Evolutionary conservation across 352 stramenopile genomes (phyloP).

Genomic region (Phytopythium oedochilum): DNA sequence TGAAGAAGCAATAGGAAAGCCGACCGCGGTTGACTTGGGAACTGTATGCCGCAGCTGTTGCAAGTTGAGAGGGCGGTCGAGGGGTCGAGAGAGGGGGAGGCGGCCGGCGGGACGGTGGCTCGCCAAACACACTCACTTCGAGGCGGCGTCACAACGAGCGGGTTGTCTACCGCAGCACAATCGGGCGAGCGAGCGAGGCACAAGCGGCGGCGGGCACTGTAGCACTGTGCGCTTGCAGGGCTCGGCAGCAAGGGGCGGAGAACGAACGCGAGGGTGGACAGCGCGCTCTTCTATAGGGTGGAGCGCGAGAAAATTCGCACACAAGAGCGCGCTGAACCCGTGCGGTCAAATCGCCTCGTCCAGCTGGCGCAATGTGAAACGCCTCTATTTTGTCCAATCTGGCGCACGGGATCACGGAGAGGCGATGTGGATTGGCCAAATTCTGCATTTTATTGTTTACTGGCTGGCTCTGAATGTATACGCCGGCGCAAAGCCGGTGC

Average conservation of each 20-base stretch:
- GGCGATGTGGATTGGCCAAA: too few species aligned
- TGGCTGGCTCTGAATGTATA: too few species aligned
- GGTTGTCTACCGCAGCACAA: too few species aligned
- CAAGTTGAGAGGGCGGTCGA: not conserved
- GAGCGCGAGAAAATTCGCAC: not conserved
- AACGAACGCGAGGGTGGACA: not conserved
- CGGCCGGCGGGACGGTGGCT: too few species aligned
- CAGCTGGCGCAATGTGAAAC: not conserved
- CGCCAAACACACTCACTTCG: not conserved
- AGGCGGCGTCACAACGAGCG: too few species aligned
- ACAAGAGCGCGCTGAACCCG: not conserved
- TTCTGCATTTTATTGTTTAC: too few species aligned
- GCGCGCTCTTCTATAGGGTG: slow-evolving; percentile 1
- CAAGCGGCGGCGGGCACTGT: too few species aligned
- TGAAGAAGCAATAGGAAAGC: not conserved
- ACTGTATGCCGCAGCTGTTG: not conserved
- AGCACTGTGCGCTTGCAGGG: too few species aligned
- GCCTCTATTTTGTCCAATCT: not conserved
- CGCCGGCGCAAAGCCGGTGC: not conserved
- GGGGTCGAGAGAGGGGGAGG: not conserved
- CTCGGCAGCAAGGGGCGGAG: not conserved
- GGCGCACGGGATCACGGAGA: too few species aligned
- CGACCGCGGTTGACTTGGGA: not conserved
- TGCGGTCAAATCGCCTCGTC: too few species aligned
- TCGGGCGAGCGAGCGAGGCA: not conserved